Percentiles rank a stretch among this genome's conserved stretches.
Evolutionary conservation across 345 rosid genomes (phyloP).

Genomic region (Melastoma malabathricum): DNA sequence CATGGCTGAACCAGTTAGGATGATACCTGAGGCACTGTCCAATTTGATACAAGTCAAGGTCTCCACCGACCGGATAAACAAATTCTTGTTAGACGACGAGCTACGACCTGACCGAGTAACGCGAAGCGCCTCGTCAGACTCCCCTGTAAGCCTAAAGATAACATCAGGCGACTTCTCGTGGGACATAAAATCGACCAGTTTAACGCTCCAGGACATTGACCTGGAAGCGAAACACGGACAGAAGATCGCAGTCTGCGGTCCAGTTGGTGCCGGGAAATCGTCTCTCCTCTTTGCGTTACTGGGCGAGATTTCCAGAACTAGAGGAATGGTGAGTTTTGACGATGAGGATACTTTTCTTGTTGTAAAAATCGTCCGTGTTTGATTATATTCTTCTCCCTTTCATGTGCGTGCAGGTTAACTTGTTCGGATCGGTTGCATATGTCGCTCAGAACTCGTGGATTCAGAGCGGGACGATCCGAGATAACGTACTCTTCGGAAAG

Average conservation of each 20-base stretch:
- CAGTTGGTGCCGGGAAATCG: slow-evolving; percentile 74
- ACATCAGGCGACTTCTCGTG: slow-evolving; percentile 53
- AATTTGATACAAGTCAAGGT: slow-evolving; percentile 59
- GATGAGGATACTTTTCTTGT: too few relatives aligned
- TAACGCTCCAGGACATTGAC: slow-evolving; percentile 29
- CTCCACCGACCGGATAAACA: slow-evolving; percentile 41
- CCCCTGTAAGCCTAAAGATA: slow-evolving; percentile 24
- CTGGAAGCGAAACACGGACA: slow-evolving; percentile 34
- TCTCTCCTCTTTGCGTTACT: slow-evolving; percentile 54
- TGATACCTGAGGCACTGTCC: slow-evolving; percentile 69
- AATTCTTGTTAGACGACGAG: slow-evolving; percentile 53
- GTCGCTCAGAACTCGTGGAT: slow-evolving; percentile 78
- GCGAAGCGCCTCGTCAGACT: slow-evolving; percentile 11
- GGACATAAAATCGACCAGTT: slow-evolving; percentile 33
- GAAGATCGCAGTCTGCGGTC: slow-evolving; percentile 69
- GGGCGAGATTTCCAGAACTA: slow-evolving; percentile 50
- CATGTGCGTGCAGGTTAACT: slow-evolving; percentile 27
- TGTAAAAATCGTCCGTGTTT: too few relatives aligned
- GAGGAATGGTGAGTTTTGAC: slow-evolving; percentile 46
- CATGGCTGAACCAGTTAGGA: slow-evolving; percentile 52
- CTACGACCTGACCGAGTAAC: slow-evolving; percentile 22
- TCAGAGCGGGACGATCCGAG: slow-evolving; percentile 69
- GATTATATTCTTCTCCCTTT: not conserved
- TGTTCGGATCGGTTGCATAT: slow-evolving; percentile 50
- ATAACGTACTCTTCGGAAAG: slow-evolving; percentile 54